A percentile compares a stretch with the other conserved stretches of the same genome.
phyloP scores from a whole-genome alignment of 2,329 filamentous ascomycete species.

The Aureobasidium leucospermi region DNA sequence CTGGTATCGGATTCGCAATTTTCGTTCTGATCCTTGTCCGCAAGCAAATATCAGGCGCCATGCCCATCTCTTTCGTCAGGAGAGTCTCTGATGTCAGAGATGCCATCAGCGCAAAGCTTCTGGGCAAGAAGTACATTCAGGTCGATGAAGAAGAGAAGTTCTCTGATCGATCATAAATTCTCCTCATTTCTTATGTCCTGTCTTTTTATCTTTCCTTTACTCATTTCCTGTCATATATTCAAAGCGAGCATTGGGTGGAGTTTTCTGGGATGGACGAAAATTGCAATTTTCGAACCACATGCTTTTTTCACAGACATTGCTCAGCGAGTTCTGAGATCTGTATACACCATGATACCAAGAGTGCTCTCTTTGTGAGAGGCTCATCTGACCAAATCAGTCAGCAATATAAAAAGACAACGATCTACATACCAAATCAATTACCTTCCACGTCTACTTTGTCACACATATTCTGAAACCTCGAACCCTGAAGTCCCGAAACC shows the following conservation, averaged over 20 bases:
- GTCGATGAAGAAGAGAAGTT: slow-evolving; percentile 18
- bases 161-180: not conserved
- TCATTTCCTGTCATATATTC: not conserved
- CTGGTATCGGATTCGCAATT: slow-evolving; percentile 7
- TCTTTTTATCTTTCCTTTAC: not conserved
- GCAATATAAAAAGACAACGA: not conserved
- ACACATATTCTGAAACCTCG: too few species aligned
- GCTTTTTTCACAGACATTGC: not conserved
- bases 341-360: not conserved
- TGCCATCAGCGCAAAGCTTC: slow-evolving; percentile 15
- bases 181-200: not conserved
- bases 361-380: not conserved
- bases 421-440: not conserved
- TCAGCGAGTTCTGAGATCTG: not conserved
- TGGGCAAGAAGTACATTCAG: slow-evolving; percentile 18
- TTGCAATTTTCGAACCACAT: not conserved
- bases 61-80: not conserved
- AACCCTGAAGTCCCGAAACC: too few species aligned
- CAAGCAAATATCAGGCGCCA: not conserved
- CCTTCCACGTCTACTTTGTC: not conserved
- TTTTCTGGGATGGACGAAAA: not conserved
- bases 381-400: not conserved
- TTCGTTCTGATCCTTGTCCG: slow-evolving; percentile 10
- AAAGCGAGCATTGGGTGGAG: slow-evolving; percentile 10
- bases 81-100: slow-evolving; percentile 11